Conservation (phyloP, 1,284 basidiomycete genomes). For the Melampsora larici-populina region DNA sequence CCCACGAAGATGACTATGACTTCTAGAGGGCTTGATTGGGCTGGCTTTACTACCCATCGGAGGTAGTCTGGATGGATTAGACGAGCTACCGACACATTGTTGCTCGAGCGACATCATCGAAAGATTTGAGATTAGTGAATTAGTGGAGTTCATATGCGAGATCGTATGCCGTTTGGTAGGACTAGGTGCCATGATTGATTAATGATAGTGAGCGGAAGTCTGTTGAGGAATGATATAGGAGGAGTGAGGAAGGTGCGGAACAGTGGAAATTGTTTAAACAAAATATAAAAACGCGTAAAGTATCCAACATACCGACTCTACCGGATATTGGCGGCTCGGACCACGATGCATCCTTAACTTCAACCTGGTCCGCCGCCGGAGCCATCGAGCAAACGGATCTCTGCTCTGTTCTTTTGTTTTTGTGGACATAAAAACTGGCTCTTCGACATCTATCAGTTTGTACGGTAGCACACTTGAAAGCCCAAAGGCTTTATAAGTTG, state of each 20-base stretch:
- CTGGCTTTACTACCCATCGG: background rate
- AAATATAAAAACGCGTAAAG: background rate
- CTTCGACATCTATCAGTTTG: no score
- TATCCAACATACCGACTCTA: background rate
- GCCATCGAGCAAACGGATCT: no score
- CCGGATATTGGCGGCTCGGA: background rate
- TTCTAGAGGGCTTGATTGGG: background rate
- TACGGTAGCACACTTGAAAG: no score
- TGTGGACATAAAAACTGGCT: no score
- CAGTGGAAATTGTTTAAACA: background rate
- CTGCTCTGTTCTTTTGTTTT: no score
- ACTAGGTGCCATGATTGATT: conserved; percentile 27
- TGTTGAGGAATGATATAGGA: background rate
- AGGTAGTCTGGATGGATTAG: background rate
- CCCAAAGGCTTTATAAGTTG: no score
- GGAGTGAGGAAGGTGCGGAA: background rate
- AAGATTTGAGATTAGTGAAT: conserved; percentile 26
- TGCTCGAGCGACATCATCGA: conserved; percentile 30
- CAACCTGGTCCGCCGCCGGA: no score
- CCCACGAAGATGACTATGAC: background rate
- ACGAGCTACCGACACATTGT: background rate
- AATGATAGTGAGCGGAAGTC: no score
- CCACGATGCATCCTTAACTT: background rate
- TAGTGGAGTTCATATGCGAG: background rate
- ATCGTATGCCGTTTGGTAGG: conserved; percentile 34